Percentiles rank a stretch among this genome's conserved stretches.
phyloP scores from a whole-genome alignment of 2,329 filamentous ascomycete genomes.

The Pseudopyricularia cyperi region DNA sequence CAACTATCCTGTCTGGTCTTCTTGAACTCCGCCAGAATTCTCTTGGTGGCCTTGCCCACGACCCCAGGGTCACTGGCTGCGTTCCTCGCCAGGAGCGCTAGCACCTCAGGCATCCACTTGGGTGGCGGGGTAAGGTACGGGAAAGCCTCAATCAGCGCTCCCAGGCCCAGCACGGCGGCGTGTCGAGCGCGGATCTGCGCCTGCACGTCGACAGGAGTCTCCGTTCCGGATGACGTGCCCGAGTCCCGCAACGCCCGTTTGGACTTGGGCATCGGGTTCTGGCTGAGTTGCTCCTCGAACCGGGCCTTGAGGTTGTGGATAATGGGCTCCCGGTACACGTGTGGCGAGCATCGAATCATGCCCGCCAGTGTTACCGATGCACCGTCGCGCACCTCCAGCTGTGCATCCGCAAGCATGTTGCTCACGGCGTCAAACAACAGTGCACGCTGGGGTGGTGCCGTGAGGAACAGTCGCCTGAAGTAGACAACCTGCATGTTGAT shows the following conservation, averaged over 20 bases:
- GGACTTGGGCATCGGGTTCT: slow-evolving; percentile 77
- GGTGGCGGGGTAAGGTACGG: slow-evolving; percentile 91
- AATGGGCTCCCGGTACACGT: slow-evolving; percentile 62
- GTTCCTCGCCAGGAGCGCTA: slow-evolving; percentile 71
- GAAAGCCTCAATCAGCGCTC: slow-evolving; percentile 86
- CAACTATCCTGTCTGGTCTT: slow-evolving; percentile 99
- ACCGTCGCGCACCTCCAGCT: slow-evolving; percentile 46
- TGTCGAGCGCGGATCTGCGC: slow-evolving; percentile 72
- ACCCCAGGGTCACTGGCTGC: slow-evolving; percentile 83
- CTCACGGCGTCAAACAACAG: slow-evolving; percentile 85
- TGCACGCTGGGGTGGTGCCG: slow-evolving; percentile 60
- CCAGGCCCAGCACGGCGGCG: slow-evolving; percentile 81
- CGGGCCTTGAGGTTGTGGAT: slow-evolving; percentile 63
- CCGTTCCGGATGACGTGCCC: slow-evolving; percentile 2
- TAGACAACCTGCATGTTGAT: slow-evolving; percentile 99
- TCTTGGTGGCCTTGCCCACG: slow-evolving; percentile 92
- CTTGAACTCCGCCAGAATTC: slow-evolving; percentile 92
- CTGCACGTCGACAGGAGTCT: slow-evolving; percentile 46
- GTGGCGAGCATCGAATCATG: slow-evolving; percentile 94
- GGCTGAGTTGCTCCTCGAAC: slow-evolving; percentile 64
- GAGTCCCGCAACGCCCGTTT: slow-evolving; percentile 54
- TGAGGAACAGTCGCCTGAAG: slow-evolving; percentile 88
- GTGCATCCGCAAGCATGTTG: slow-evolving; percentile 46
- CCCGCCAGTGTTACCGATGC: slow-evolving; percentile 88
- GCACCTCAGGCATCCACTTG: slow-evolving; percentile 81